Base-by-base conservation (phyloP, 768 basidiomycete species). In the Phanerochaete sordida region DNA sequence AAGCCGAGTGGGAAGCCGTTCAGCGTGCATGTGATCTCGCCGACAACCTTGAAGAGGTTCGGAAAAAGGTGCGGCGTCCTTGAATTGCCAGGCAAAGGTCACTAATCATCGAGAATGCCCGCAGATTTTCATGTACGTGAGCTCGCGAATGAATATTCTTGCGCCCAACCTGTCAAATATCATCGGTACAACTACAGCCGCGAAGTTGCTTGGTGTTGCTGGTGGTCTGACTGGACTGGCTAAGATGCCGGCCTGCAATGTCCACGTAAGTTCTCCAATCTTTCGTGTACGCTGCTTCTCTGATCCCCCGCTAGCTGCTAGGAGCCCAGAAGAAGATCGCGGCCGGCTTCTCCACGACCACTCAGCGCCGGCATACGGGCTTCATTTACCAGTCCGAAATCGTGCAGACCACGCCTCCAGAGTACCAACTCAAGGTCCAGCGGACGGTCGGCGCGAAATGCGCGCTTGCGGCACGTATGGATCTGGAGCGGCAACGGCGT, bases 131-230 rank as follows among this genome's bases (percentile, higher is more conserved):
- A 88, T 91, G 81, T 99, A 98, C 83, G 97, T 99, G 74, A 96
- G 95, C 81, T 96, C 93, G 68, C 85, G 97, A 78, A 98, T 99
- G 93, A 93, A 93, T 77, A 85, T 94, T 59, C 89, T 99, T 70
- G 96, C 97, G 66, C 97, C 97, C 69, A 99, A 99, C 75, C 85
- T 99, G 72, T 96, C 95, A 69, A 90, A 92, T 74, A 97, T 99
- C 76, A 93, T 98, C 77, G 96, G 97, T 74, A 97, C 97, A 60
- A 94, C 91, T 68, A 96, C 95, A 81, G 97, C 97, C 57, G 97
- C 97, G 49, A 99, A 99, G 80, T 77, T 99, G 56, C 86, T 99
- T 43, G 97, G 97, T 71, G 93, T 98, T 55, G 95, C 97, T 43
- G 97, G 97, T 58, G 97, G 97, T 59, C 81, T 99, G 26, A 83